Evolutionary conservation across 495 filamentous ascomycete genomes (phyloP).

Genomic region (Podospora anserina): DNA sequence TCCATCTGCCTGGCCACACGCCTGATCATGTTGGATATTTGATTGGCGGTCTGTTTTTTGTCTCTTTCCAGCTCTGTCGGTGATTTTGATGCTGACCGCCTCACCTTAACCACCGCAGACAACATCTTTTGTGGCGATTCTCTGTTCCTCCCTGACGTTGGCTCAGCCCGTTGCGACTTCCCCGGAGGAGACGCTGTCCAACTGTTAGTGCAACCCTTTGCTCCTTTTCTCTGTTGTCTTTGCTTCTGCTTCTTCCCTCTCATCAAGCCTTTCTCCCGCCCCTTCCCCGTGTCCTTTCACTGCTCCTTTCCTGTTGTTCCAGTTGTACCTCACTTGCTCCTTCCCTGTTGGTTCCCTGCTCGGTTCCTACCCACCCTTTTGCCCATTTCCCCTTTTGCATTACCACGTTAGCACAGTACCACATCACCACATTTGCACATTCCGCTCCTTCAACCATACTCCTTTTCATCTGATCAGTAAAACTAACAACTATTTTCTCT

Average conservation of each 20-base stretch:
- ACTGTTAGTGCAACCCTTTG: conserved; percentile 33
- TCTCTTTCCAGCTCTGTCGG: background rate
- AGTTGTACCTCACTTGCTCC: background rate
- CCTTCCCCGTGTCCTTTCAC: too few relatives aligned
- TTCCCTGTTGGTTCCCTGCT: background rate
- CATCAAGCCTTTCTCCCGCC: too few relatives aligned
- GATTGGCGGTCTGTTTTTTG: conserved; percentile 42
- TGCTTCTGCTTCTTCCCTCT: too few relatives aligned
- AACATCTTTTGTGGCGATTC: conserved; percentile 64
- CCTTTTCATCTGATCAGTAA: background rate
- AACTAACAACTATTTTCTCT: background rate
- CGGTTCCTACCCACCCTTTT: background rate
- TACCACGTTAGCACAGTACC: too few relatives aligned
- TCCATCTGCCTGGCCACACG: conserved; percentile 61
- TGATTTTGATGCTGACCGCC: background rate
- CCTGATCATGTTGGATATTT: conserved; percentile 60
- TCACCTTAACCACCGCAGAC: conserved; percentile 8
- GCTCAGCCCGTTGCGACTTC: conserved; percentile 59
- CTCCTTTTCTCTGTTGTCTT: too few relatives aligned
- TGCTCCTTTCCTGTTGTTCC: too few relatives aligned
- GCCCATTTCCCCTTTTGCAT: background rate
- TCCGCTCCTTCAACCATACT: background rate
- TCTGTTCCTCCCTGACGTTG: conserved; percentile 57
- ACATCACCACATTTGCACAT: background rate
- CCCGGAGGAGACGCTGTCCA: conserved; percentile 50